A percentile compares a stretch with the other conserved stretches of the same genome.
Conservation (phyloP, 495 filamentous ascomycete genomes). For the Astrothelium macrocarpum region DNA sequence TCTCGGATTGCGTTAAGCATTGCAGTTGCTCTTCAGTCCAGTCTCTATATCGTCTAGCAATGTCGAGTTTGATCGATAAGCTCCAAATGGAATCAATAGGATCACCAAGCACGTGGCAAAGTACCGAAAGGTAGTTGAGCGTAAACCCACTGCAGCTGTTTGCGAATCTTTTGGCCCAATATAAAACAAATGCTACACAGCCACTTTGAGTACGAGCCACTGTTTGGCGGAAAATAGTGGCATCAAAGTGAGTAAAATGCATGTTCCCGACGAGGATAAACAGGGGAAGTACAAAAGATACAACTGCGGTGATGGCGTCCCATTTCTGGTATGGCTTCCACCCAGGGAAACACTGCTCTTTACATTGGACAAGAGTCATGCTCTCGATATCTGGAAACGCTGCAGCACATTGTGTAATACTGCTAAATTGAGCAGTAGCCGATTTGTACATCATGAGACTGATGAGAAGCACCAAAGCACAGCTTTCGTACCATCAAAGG, state of each 20-base stretch:
- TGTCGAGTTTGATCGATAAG: conserved; percentile 2
- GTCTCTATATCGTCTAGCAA: background rate
- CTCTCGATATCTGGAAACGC: background rate
- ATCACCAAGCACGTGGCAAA: conserved; percentile 12
- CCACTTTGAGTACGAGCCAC: background rate
- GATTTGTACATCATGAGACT: background rate
- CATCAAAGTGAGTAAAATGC: conserved; percentile 14
- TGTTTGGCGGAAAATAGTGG: background rate
- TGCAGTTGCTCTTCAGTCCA: background rate
- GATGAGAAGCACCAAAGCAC: background rate
- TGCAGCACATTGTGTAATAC: conserved; percentile 2
- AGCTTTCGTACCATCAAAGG: background rate
- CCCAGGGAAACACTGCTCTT: conserved; percentile 9
- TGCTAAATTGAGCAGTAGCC: background rate
- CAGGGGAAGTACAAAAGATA: conserved; percentile 11
- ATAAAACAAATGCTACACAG: background rate
- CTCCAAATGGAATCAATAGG: conserved; percentile 17
- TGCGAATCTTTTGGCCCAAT: background rate
- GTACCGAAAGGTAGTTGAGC: conserved; percentile 13
- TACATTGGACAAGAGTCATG: conserved; percentile 12
- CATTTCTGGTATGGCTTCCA: conserved; percentile 14
- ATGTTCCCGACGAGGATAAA: conserved; percentile 16
- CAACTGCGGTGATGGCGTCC: conserved; percentile 12
- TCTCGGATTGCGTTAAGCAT: background rate
- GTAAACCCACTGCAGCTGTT: background rate